These are phyloP conservation scores for Gypsophila paniculata DNA, from an alignment of 179 eudicot genomes.

Conservation along the genomic window DNA sequence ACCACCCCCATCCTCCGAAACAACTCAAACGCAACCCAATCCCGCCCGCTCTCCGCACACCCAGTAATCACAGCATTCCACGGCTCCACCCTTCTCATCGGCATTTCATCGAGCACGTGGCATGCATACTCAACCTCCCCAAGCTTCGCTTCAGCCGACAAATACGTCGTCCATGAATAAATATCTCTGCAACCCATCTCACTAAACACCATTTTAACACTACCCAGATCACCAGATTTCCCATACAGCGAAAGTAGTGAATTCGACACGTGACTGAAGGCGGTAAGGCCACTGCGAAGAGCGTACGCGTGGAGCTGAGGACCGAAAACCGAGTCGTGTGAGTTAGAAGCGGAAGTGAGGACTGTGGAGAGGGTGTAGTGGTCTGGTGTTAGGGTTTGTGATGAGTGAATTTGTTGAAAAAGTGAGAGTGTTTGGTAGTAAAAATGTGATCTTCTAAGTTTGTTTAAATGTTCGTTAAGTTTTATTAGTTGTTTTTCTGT, in stretches of 20 bases:
- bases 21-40: constrained; percentile 38
- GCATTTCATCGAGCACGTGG: constrained; percentile 53
- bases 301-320: constrained; percentile 56
- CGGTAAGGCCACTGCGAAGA: constrained; percentile 39
- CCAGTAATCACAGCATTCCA: constrained; percentile 85
- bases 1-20: constrained; percentile 48
- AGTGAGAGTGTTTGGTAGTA: constrained; percentile 38
- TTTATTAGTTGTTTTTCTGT: constrained; percentile 39
- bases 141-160: constrained; percentile 63
- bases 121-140: constrained; percentile 54
- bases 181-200: constrained; percentile 59
- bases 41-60: constrained; percentile 44
- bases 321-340: constrained; percentile 30
- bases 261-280: constrained; percentile 55
- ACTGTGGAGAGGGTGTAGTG: constrained; percentile 67
- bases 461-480: constrained; percentile 49
- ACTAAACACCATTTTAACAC: constrained; percentile 45
- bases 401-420: constrained; percentile 55
- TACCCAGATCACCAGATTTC: constrained; percentile 46
- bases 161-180: constrained; percentile 70
- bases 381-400: constrained; percentile 44
- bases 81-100: constrained; percentile 41
- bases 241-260: constrained; percentile 57
- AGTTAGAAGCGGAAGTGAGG: constrained; percentile 50
- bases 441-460: constrained; percentile 38